These are phyloP conservation scores for Phytophthora colocasiae DNA, from an alignment of 352 stramenopile species.

Conservation along the genomic window DNA sequence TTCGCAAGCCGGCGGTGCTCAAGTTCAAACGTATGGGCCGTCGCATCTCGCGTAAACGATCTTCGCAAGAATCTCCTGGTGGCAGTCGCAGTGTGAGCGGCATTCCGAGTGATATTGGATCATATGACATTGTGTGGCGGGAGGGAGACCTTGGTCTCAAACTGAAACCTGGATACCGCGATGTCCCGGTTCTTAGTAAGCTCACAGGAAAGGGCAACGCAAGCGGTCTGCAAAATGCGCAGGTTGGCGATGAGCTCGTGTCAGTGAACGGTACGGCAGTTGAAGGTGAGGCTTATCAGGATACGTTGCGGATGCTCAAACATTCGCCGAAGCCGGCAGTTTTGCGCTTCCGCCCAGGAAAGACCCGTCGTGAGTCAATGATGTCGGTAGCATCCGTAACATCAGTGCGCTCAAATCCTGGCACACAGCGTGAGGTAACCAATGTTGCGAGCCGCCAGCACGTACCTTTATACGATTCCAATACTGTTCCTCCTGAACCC, in stretches of 20 bases:
- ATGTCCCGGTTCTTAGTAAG: conserved; percentile 85
- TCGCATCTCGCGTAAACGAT: conserved; percentile 67
- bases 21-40: conserved; percentile 91
- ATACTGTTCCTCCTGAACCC: conserved; percentile 26
- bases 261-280: conserved; percentile 86
- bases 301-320: conserved; percentile 88
- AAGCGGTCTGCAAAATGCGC: conserved; percentile 83
- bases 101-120: conserved; percentile 58
- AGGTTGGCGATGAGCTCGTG: conserved; percentile 84
- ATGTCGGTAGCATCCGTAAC: conserved; percentile 64
- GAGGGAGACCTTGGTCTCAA: conserved; percentile 88
- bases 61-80: conserved; percentile 43
- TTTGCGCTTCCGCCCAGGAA: conserved; percentile 75
- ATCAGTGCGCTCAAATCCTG: conserved; percentile 67
- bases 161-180: conserved; percentile 78
- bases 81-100: conserved; percentile 38
- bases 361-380: conserved; percentile 63
- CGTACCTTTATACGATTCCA: conserved; percentile 65
- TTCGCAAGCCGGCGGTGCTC: conserved; percentile 86
- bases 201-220: conserved; percentile 86
- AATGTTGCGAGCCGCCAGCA: conserved; percentile 50
- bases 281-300: conserved; percentile 83
- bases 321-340: conserved; percentile 87
- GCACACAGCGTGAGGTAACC: conserved; percentile 51
- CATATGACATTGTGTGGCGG: conserved; percentile 90